Evolutionary conservation across 1,139 yeast species (phyloP).

Genomic region (Saccharomyces hybrid): DNA sequence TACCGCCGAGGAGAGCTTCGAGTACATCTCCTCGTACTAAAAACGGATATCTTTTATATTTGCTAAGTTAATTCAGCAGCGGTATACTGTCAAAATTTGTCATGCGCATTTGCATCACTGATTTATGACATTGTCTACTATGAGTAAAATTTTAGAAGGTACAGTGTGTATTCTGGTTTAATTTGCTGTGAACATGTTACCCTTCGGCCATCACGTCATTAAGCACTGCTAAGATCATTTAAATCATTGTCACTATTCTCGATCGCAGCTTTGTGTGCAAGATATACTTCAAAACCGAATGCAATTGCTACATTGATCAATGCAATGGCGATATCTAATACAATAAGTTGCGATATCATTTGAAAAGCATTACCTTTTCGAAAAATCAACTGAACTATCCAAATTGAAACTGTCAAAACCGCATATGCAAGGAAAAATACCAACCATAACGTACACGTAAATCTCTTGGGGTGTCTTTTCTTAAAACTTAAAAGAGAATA

Average conservation of each 20-base stretch:
- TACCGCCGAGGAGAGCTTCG: no score
- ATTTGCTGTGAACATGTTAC: neutral
- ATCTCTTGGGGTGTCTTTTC: neutral
- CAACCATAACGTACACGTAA: neutral
- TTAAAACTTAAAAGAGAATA: neutral
- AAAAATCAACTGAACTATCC: neutral
- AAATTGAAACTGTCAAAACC: neutral
- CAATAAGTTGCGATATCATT: neutral
- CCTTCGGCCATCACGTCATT: neutral
- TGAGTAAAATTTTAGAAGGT: neutral
- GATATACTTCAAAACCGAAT: neutral
- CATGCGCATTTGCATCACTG: no score
- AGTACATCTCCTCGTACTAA: no score
- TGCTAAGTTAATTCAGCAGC: no score
- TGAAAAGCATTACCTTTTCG: neutral
- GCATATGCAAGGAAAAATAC: neutral
- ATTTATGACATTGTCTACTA: neutral
- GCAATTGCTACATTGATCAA: neutral
- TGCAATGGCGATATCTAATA: neutral
- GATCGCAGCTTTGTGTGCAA: neutral
- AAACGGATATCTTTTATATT: no score
- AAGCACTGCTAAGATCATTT: neutral
- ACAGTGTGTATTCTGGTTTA: neutral
- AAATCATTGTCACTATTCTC: neutral
- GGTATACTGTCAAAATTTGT: neutral